A percentile compares a stretch with the other conserved stretches of the same genome.
Evolutionary conservation across 768 basidiomycete species (phyloP).

Genomic region (Tylopilus felleus): DNA sequence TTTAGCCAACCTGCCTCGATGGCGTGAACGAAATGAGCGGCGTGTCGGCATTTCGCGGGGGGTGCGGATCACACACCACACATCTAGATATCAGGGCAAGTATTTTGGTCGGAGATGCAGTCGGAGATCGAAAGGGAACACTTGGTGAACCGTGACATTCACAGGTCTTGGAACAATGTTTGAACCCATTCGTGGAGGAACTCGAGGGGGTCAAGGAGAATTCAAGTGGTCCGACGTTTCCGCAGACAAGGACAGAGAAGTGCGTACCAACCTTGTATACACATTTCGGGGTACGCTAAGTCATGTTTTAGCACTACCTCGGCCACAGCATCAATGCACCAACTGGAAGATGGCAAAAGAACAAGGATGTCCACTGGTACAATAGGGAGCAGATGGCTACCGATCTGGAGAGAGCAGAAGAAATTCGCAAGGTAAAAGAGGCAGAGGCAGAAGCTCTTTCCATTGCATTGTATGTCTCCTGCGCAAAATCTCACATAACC

Average conservation of each 20-base stretch:
- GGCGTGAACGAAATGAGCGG: neutral
- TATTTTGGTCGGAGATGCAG: conserved; percentile 20
- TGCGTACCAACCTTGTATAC: conserved; percentile 28
- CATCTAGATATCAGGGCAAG: conserved; percentile 13
- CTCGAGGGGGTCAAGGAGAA: conserved; percentile 85
- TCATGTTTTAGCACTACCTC: conserved; percentile 71
- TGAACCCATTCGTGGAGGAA: conserved; percentile 85
- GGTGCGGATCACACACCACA: conserved; percentile 19
- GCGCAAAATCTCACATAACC: neutral
- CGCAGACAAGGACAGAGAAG: conserved; percentile 92
- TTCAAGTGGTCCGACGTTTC: conserved; percentile 92
- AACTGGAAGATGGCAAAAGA: conserved; percentile 95
- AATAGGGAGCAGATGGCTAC: conserved; percentile 51
- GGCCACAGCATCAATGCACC: conserved; percentile 95
- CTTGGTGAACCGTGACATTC: neutral
- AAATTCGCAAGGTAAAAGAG: conserved; percentile 81
- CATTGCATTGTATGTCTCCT: conserved; percentile 63
- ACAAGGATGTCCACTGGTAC: conserved; percentile 97
- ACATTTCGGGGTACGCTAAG: neutral
- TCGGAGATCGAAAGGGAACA: conserved; percentile 15
- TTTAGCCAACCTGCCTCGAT: neutral
- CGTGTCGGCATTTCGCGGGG: conserved; percentile 19
- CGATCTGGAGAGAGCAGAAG: conserved; percentile 56
- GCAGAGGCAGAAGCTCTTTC: conserved; percentile 86
- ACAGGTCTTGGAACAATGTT: conserved; percentile 45